phyloP scores from a whole-genome alignment of 2,329 filamentous ascomycete genomes.

The Penicillium olsonii region DNA sequence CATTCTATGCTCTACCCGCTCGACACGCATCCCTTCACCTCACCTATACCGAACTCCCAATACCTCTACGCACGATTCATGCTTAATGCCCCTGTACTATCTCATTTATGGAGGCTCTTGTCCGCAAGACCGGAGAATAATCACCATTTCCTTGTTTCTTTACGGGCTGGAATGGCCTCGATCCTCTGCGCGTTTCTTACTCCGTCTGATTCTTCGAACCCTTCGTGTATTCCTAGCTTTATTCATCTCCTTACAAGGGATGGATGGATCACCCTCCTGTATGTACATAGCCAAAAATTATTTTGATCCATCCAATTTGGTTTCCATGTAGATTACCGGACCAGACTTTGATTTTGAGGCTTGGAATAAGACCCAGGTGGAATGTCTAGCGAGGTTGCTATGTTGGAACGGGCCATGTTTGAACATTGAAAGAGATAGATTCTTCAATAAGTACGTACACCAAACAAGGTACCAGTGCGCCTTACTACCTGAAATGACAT shows the following conservation, averaged over 20 bases:
- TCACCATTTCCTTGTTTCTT: conserved; percentile 5
- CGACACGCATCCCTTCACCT: background rate
- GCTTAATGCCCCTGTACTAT: conserved; percentile 11
- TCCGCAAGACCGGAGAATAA: conserved; percentile 10
- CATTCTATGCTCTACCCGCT: background rate
- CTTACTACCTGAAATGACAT: background rate
- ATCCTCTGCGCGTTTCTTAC: conserved; percentile 4
- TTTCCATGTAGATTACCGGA: background rate
- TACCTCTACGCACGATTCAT: conserved; percentile 7
- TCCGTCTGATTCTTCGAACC: conserved; percentile 8
- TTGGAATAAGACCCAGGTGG: too few species aligned
- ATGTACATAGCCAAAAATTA: conserved; percentile 25
- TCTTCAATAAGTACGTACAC: conserved; percentile 3
- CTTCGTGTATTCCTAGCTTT: conserved; percentile 28
- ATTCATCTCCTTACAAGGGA: conserved; percentile 12
- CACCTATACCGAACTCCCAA: background rate
- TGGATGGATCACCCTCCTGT: conserved; percentile 12
- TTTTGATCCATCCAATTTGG: background rate
- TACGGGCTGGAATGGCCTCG: conserved; percentile 1
- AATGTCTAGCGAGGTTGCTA: too few species aligned
- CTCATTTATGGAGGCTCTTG: conserved; percentile 9
- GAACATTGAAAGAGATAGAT: background rate
- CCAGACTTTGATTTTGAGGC: too few species aligned
- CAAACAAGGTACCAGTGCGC: background rate
- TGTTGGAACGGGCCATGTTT: background rate